Evolutionary conservation across 768 basidiomycete species (phyloP).

Genomic region (Lactarius tabidus): DNA sequence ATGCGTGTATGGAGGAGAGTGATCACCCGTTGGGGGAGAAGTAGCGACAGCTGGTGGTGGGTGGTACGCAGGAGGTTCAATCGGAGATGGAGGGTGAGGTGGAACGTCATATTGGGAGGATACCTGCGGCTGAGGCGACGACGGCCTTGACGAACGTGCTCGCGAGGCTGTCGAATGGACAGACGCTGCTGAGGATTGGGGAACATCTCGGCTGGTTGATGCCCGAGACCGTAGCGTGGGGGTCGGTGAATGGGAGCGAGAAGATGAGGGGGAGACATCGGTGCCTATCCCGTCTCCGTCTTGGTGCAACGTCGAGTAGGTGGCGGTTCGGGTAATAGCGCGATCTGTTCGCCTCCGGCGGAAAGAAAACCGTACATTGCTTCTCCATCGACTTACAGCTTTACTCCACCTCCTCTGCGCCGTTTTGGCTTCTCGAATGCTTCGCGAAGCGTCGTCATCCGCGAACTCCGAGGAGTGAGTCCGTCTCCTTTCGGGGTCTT

Average conservation of each 20-base stretch:
- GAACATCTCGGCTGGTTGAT: neutral
- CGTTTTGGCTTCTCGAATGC: slow-evolving; percentile 40
- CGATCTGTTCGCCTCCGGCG: slow-evolving; percentile 48
- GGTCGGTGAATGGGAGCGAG: slow-evolving; percentile 15
- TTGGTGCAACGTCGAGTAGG: neutral
- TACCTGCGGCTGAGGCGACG: neutral
- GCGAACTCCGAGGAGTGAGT: slow-evolving; percentile 31
- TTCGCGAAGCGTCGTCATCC: slow-evolving; percentile 31
- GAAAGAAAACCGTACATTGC: slow-evolving; percentile 55
- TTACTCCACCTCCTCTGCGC: slow-evolving; percentile 61
- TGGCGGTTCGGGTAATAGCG: neutral
- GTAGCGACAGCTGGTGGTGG: neutral
- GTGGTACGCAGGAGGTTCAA: slow-evolving; percentile 24
- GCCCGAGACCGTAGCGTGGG: neutral
- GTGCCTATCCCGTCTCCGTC: neutral
- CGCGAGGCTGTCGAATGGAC: neutral
- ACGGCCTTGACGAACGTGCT: neutral
- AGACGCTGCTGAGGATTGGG: slow-evolving; percentile 1
- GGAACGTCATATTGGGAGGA: neutral
- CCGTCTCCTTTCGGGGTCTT: slow-evolving; percentile 52
- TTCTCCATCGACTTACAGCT: slow-evolving; percentile 67
- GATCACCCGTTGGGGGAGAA: slow-evolving; percentile 5
- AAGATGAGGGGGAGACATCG: neutral
- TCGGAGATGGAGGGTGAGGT: neutral
- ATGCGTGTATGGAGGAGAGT: slow-evolving; percentile 6